A percentile compares a stretch with the other conserved stretches of the same genome.
Conservation (phyloP, 441 rosid genomes). For the Erodium chrysanthum region DNA sequence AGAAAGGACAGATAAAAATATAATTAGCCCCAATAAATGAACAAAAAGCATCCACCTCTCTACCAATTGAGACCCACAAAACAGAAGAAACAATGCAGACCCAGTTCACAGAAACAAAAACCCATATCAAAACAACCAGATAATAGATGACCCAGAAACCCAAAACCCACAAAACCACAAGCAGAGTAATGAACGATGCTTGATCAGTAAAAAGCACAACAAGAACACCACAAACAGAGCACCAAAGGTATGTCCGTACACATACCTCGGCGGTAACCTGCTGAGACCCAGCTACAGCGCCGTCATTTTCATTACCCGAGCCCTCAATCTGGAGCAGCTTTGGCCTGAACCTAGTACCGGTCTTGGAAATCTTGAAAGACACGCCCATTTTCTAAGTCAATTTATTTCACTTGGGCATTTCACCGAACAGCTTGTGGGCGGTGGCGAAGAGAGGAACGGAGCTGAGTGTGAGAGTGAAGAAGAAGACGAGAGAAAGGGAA, state of each 20-base stretch:
- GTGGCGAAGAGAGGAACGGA: neutral
- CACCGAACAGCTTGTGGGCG: neutral
- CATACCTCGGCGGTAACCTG: slow-evolving; percentile 5
- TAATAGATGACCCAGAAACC: slow-evolving; percentile 1
- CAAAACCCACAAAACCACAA: slow-evolving; percentile 7
- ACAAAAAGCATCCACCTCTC: neutral
- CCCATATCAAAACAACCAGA: slow-evolving; percentile 11
- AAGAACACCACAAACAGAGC: neutral
- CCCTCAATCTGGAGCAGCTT: slow-evolving; percentile 14
- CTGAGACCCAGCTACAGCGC: neutral
- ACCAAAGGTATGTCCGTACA: neutral
- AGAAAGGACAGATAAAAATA: neutral
- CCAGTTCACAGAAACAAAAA: slow-evolving; percentile 9
- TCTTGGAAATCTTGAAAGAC: slow-evolving; percentile 18
- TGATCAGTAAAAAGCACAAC: neutral
- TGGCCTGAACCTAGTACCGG: slow-evolving; percentile 19
- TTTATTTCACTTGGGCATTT: slow-evolving; percentile 11
- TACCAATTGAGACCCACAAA: neutral
- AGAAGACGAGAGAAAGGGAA: neutral
- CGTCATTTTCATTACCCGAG: neutral
- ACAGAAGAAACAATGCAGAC: neutral
- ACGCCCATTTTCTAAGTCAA: slow-evolving; percentile 16
- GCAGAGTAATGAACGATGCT: neutral
- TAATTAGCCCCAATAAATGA: neutral
- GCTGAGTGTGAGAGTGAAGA: neutral